These are phyloP conservation scores for Huntiella omanensis DNA, from an alignment of 2,329 filamentous ascomycete genomes.

Conservation along the genomic window DNA sequence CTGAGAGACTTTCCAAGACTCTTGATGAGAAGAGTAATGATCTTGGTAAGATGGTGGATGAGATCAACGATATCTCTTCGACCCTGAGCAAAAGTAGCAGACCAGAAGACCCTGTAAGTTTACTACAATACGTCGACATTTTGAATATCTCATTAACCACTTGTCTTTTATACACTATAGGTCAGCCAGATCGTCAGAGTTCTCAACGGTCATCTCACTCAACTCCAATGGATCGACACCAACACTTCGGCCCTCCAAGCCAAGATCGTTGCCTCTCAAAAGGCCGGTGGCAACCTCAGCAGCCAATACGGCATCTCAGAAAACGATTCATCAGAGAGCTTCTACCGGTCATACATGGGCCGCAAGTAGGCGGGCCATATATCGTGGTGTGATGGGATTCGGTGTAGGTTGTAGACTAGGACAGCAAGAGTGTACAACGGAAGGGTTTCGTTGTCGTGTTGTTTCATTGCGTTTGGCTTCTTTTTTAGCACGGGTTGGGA, in stretches of 20 bases:
- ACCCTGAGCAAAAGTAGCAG: constrained; percentile 78
- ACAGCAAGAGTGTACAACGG: neutral
- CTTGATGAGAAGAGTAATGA: constrained; percentile 89
- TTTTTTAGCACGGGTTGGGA: constrained; percentile 1
- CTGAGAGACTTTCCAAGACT: constrained; percentile 78
- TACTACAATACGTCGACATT: constrained; percentile 8
- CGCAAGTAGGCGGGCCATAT: constrained; percentile 29
- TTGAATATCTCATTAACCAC: constrained; percentile 4
- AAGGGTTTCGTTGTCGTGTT: neutral
- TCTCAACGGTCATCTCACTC: constrained; percentile 77
- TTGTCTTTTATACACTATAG: constrained; percentile 24
- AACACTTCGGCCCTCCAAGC: constrained; percentile 64
- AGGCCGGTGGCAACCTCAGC: constrained; percentile 46
- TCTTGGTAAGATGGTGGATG: constrained; percentile 88
- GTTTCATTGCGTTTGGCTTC: neutral
- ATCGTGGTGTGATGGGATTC: neutral
- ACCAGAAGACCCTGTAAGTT: constrained; percentile 65
- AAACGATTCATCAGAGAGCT: constrained; percentile 63
- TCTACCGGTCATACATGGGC: constrained; percentile 76
- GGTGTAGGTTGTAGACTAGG: neutral
- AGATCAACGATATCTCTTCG: constrained; percentile 86
- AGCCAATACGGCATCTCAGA: constrained; percentile 40
- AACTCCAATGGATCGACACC: constrained; percentile 83
- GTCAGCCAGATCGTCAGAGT: constrained; percentile 90
- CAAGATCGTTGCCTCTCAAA: constrained; percentile 69